A percentile compares a stretch with the other conserved stretches of the same genome.
These are phyloP conservation scores for Penicillium sp. DNA, from an alignment of 2,329 filamentous ascomycete species.

Conservation along the genomic window DNA sequence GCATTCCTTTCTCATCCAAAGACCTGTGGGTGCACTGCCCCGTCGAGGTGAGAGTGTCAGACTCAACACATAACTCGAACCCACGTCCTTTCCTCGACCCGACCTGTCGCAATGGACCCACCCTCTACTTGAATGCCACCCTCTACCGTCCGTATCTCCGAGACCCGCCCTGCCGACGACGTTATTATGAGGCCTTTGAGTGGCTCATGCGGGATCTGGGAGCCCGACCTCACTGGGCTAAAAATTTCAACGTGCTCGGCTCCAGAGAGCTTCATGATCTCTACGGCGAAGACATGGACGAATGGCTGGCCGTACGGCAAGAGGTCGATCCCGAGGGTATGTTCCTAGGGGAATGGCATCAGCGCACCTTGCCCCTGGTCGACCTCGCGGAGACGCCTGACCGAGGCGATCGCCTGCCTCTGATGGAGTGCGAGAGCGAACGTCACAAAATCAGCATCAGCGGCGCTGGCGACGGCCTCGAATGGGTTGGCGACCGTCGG, in stretches of 20 bases:
- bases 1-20: slow-evolving; percentile 79
- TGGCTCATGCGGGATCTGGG: slow-evolving; percentile 86
- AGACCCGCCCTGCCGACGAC: slow-evolving; percentile 74
- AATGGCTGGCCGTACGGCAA: slow-evolving; percentile 71
- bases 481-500: slow-evolving; percentile 46
- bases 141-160: slow-evolving; percentile 80
- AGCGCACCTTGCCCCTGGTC: slow-evolving; percentile 63
- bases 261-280: slow-evolving; percentile 65
- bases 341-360: slow-evolving; percentile 91
- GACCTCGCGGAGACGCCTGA: slow-evolving; percentile 19
- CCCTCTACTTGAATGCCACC: slow-evolving; percentile 87
- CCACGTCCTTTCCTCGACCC: slow-evolving; percentile 73
- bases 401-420: slow-evolving; percentile 31
- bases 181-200: slow-evolving; percentile 90
- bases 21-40: slow-evolving; percentile 86
- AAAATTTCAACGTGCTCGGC: slow-evolving; percentile 74
- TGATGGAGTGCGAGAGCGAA: slow-evolving; percentile 50
- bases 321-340: slow-evolving; percentile 78
- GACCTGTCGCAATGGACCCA: slow-evolving; percentile 69
- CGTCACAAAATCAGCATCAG: slow-evolving; percentile 31
- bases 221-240: slow-evolving; percentile 87
- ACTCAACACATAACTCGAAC: slow-evolving; percentile 60
- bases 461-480: slow-evolving; percentile 45
- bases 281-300: slow-evolving; percentile 69
- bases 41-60: slow-evolving; percentile 84